Evolutionary conservation across 768 basidiomycete genomes (phyloP), one percentile per base, ranked within the genome.

Genomic region (Trametes villosa): DNA sequence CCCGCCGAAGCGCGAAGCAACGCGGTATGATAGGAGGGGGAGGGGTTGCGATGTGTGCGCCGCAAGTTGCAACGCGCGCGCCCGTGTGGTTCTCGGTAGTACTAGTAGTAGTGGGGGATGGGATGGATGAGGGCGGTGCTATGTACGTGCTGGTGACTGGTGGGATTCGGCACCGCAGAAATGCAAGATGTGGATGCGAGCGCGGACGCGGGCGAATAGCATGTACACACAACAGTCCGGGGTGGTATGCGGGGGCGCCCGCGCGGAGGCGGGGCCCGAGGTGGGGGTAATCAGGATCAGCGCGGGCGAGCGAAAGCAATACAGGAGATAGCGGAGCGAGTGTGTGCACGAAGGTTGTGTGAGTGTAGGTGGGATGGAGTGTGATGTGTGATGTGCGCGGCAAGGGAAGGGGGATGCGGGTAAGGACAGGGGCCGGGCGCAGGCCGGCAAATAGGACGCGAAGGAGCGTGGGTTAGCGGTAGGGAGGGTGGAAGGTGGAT

Each of bases 261-360:
- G 29, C 46, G 11, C 27, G n/a, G n/a, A n/a, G n/a, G 15, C 30
- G 42, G 4, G 41, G n/a, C n/a, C 4, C n/a, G 22, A 20, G 48
- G 33, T 11, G 29, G 31, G 33, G 48, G 42, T 46, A 12, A 50
- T 63, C 52, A 52, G 27, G 65, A 57, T 56, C 60, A 59, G 60
- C 54, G 38, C 54, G 20, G 36, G 56, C 60, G 65, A 62, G 57
- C 60, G 65, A 62, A 57, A 60, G 65, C 58, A 33, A 38, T 59
- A 61, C 59, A 42, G 34, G 57, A 27, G 54, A 63, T 55, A 62
- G 61, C 56, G 56, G 46, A 53, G 56, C 54, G 51, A 65, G 56
- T 49, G 46, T 36, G 17, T 38, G 45, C 18, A 26, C 29, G 24
- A 49, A 20, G 46, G 36, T 51, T 36, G 54, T 18, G 46, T 40